Evolutionary conservation across 2,329 filamentous ascomycete species (phyloP).

Genomic region (Aspergillus japonicus): DNA sequence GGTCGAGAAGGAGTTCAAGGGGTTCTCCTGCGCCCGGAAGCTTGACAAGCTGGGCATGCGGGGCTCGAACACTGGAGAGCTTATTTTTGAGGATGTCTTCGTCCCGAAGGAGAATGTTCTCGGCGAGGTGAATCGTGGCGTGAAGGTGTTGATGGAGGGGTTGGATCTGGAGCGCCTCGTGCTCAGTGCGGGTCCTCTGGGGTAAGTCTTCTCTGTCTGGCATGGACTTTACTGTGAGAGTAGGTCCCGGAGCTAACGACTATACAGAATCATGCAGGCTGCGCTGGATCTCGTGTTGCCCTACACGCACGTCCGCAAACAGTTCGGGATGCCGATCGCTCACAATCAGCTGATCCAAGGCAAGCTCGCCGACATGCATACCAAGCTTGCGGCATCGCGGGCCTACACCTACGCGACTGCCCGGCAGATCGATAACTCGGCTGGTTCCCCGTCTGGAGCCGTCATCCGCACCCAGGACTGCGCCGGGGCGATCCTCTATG

Average conservation of each 20-base stretch:
- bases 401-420: slow-evolving; percentile 88
- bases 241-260: too few species aligned
- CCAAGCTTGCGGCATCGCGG: slow-evolving; percentile 78
- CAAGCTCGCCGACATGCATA: slow-evolving; percentile 96
- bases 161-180: slow-evolving; percentile 92
- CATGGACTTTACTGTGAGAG: neutral
- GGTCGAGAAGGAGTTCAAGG: slow-evolving; percentile 66
- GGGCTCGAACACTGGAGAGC: slow-evolving; percentile 91
- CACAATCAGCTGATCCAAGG: slow-evolving; percentile 93
- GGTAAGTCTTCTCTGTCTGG: slow-evolving; percentile 42
- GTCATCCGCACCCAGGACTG: slow-evolving; percentile 83
- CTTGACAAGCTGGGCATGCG: slow-evolving; percentile 98
- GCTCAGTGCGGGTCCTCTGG: slow-evolving; percentile 83
- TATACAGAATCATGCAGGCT: slow-evolving; percentile 76
- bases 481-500: slow-evolving; percentile 89
- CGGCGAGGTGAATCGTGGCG: slow-evolving; percentile 75
- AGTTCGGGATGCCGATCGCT: slow-evolving; percentile 83
- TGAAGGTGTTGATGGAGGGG: slow-evolving; percentile 91
- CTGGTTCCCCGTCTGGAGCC: slow-evolving; percentile 33
- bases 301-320: slow-evolving; percentile 83
- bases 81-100: slow-evolving; percentile 87
- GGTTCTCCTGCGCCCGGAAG: slow-evolving; percentile 85
- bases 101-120: slow-evolving; percentile 80
- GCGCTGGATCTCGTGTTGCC: slow-evolving; percentile 81
- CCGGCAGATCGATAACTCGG: slow-evolving; percentile 72